Evolutionary conservation across 1,139 yeast species (phyloP).

Genomic region (Lodderomyces beijingensis): DNA sequence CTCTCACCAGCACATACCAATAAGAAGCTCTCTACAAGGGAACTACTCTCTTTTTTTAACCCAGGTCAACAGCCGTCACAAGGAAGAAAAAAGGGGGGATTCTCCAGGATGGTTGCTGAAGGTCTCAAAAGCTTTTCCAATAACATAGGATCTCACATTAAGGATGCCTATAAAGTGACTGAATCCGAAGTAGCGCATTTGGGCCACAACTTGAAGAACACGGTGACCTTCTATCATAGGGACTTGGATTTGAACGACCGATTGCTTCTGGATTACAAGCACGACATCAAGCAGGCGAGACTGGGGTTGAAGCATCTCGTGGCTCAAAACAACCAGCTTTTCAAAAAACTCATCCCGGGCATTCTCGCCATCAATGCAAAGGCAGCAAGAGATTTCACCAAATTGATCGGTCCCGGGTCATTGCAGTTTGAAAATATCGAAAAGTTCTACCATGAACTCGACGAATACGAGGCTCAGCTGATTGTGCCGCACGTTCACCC

Average conservation of each 20-base stretch:
- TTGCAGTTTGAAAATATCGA: conserved; percentile 44
- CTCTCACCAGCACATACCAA: too few species aligned
- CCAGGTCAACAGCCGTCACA: too few species aligned
- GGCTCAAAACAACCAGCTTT: conserved; percentile 32
- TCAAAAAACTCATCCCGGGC: conserved; percentile 30
- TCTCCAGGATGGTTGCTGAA: conserved; percentile 11
- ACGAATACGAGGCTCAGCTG: conserved; percentile 25
- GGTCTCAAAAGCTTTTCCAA: conserved; percentile 10
- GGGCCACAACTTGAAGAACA: conserved; percentile 12
- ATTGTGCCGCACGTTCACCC: conserved; percentile 38
- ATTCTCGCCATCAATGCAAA: conserved; percentile 31
- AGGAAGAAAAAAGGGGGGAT: too few species aligned
- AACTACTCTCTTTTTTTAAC: too few species aligned
- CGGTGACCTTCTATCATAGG: conserved; percentile 17
- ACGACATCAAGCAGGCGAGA: conserved; percentile 38
- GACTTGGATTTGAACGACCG: conserved; percentile 39
- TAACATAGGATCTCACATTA: conserved; percentile 11
- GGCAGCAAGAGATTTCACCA: conserved; percentile 28
- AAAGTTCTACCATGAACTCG: conserved; percentile 34
- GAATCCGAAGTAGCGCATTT: conserved; percentile 10
- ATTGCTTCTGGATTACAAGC: conserved; percentile 37
- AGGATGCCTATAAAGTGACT: conserved; percentile 12
- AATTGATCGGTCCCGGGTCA: conserved; percentile 35
- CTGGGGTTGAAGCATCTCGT: conserved; percentile 41
- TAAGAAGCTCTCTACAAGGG: too few species aligned